These are phyloP conservation scores for Fusarium secorum DNA, from an alignment of 2,329 filamentous ascomycete species.

Conservation along the genomic window DNA sequence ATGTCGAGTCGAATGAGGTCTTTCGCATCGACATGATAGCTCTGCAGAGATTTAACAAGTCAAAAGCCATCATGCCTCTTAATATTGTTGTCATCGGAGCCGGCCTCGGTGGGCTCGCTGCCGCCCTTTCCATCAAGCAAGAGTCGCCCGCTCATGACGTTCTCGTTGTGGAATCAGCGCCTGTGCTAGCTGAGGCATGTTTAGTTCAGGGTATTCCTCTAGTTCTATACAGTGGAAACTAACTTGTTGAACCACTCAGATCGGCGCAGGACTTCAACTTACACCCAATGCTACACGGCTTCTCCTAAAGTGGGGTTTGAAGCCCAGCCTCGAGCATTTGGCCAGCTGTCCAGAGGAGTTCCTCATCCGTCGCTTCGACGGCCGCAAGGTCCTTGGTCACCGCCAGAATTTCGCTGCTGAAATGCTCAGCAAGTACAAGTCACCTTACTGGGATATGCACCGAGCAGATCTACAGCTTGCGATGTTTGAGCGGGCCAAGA, in stretches of 20 bases:
- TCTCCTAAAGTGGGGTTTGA: not conserved
- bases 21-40: not conserved
- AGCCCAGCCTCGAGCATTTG: not conserved
- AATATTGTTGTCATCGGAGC: conserved; percentile 12
- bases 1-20: not conserved
- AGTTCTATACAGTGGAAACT: not conserved
- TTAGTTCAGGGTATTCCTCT: not conserved
- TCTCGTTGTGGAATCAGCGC: conserved; percentile 1
- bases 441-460: conserved; percentile 8
- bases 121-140: conserved; percentile 10
- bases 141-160: not conserved
- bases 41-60: not conserved
- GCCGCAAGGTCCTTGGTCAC: conserved; percentile 1
- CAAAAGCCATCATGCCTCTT: conserved; percentile 2
- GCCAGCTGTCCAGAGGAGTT: conserved; percentile 5
- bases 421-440: conserved; percentile 5
- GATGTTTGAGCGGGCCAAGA: not conserved
- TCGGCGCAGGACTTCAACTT: not conserved
- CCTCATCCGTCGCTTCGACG: conserved; percentile 5
- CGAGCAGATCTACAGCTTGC: conserved; percentile 12
- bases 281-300: not conserved
- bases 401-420: not conserved
- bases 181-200: not conserved
- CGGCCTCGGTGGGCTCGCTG: not conserved
- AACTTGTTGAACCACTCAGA: not conserved